These are phyloP conservation scores for Cordyceps javanica DNA, from an alignment of 2,329 filamentous ascomycete species.

Conservation along the genomic window DNA sequence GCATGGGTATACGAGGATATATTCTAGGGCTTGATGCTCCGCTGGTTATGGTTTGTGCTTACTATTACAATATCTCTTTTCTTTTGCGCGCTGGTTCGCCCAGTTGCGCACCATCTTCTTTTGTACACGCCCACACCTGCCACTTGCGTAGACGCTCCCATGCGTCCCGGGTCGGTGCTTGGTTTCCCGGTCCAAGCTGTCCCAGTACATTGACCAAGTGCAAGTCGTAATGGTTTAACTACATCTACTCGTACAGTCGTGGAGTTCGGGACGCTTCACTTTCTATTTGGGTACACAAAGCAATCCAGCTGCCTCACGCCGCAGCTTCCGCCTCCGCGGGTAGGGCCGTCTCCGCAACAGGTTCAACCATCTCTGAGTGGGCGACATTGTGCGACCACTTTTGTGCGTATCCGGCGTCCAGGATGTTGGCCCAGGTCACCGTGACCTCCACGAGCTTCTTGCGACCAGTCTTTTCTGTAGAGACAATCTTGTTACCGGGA, in stretches of 20 bases:
- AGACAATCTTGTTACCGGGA: slow-evolving; percentile 42
- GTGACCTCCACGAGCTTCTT: slow-evolving; percentile 33
- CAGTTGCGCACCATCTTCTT: slow-evolving; percentile 3
- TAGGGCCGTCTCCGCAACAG: slow-evolving; percentile 10
- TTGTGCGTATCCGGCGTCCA: slow-evolving; percentile 40
- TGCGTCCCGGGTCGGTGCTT: neutral
- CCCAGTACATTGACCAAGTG: neutral
- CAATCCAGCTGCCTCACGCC: neutral
- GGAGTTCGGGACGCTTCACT: neutral
- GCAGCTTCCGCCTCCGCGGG: slow-evolving; percentile 2
- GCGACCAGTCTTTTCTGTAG: slow-evolving; percentile 14
- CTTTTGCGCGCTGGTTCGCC: slow-evolving; percentile 5
- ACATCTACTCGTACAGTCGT: neutral
- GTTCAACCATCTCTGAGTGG: slow-evolving; percentile 34
- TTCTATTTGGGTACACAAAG: neutral
- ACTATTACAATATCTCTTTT: slow-evolving; percentile 9
- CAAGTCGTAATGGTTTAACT: neutral
- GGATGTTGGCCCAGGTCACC: slow-evolving; percentile 46
- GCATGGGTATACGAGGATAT: neutral
- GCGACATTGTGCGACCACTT: slow-evolving; percentile 48
- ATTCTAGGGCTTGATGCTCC: neutral
- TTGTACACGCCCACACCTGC: slow-evolving; percentile 1
- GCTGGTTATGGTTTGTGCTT: neutral
- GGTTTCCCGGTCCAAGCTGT: no score
- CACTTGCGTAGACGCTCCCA: neutral